phyloP scores from a whole-genome alignment of 768 basidiomycete genomes.

The Pleurotus salmoneostramineus region DNA sequence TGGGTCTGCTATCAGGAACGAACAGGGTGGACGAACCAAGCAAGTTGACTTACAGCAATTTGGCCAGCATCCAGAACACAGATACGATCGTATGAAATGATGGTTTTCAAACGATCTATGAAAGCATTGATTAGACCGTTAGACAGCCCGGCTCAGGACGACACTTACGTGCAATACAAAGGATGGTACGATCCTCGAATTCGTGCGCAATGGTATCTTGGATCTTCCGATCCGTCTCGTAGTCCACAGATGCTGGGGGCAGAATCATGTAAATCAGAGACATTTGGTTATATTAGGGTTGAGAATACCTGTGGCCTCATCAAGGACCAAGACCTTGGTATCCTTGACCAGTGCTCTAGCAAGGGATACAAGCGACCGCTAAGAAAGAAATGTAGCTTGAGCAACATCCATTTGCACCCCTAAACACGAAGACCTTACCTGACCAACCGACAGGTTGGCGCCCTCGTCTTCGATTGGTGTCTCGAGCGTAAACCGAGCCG shows the following conservation, averaged over 20 bases:
- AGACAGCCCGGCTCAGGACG: background rate
- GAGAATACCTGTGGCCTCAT: constrained; percentile 75
- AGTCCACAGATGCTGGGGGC: constrained; percentile 72
- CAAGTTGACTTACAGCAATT: constrained; percentile 53
- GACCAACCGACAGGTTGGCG: constrained; percentile 74
- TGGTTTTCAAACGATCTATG: constrained; percentile 79
- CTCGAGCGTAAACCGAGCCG: constrained; percentile 77
- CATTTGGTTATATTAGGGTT: background rate
- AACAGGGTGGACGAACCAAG: background rate
- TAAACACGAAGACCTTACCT: constrained; percentile 26
- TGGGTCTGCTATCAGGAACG: constrained; percentile 16
- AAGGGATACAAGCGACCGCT: constrained; percentile 82
- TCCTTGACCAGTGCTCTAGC: constrained; percentile 89
- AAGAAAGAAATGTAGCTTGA: background rate
- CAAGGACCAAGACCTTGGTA: constrained; percentile 79
- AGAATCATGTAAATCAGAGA: background rate
- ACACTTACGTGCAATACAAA: constrained; percentile 81
- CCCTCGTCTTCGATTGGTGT: constrained; percentile 86
- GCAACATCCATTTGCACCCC: background rate
- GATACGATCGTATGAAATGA: constrained; percentile 85
- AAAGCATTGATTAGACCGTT: background rate
- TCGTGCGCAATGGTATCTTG: constrained; percentile 85
- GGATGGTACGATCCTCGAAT: constrained; percentile 80
- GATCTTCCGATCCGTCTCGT: constrained; percentile 87
- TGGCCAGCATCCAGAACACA: constrained; percentile 81